These are phyloP conservation scores for Oenanthe javanica DNA, from an alignment of 140 eudicot species.

Conservation along the genomic window DNA sequence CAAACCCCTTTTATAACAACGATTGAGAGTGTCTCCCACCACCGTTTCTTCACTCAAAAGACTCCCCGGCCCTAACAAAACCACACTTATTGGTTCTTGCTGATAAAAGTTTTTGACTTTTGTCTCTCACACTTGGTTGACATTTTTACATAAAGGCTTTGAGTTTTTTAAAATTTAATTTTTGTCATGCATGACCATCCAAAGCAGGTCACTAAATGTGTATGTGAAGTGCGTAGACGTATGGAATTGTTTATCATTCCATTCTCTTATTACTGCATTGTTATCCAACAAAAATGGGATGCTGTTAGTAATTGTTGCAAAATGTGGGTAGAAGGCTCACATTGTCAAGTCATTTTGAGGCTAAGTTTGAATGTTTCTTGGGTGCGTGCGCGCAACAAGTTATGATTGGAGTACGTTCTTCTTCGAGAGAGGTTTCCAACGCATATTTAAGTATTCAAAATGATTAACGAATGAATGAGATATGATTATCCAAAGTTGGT, in stretches of 20 bases:
- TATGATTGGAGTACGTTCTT: too few species aligned
- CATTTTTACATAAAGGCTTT: slow-evolving; percentile 14
- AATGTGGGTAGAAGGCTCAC: too few species aligned
- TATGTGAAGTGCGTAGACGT: too few species aligned
- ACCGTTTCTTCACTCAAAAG: slow-evolving; percentile 28
- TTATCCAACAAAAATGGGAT: neutral
- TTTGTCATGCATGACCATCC: slow-evolving; percentile 15
- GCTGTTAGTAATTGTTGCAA: too few species aligned
- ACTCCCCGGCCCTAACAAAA: neutral
- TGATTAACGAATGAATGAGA: too few species aligned
- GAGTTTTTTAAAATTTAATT: neutral
- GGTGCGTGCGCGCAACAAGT: too few species aligned
- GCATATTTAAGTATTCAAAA: too few species aligned
- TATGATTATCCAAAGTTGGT: too few species aligned
- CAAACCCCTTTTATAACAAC: slow-evolving; percentile 15
- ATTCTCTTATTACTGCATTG: too few species aligned
- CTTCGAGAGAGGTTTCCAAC: too few species aligned
- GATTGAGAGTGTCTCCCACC: slow-evolving; percentile 23
- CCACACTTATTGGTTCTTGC: neutral
- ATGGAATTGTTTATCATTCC: neutral
- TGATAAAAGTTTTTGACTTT: slow-evolving; percentile 26
- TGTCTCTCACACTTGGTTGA: slow-evolving; percentile 23
- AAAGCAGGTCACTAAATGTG: slow-evolving; percentile 3
- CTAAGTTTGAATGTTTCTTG: too few species aligned
- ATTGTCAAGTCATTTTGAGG: too few species aligned